These are phyloP conservation scores for Termitomyces sp. DNA, from an alignment of 768 basidiomycete species.

Conservation along the genomic window DNA sequence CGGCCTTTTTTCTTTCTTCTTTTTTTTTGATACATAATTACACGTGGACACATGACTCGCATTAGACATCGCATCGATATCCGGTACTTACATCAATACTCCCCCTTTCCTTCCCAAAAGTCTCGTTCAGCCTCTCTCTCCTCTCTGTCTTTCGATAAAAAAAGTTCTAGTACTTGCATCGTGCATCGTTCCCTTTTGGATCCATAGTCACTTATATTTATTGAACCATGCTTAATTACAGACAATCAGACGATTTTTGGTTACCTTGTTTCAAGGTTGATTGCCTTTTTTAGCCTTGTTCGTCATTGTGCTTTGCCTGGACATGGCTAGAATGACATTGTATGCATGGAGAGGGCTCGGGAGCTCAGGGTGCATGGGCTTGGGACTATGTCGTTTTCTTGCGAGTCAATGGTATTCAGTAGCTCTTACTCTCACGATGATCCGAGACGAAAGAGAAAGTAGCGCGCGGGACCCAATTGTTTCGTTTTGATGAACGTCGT, in stretches of 20 bases:
- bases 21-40: not conserved
- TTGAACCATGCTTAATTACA: conserved; percentile 8
- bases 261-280: too few species aligned
- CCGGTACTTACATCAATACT: not conserved
- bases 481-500: too few species aligned
- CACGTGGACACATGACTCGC: not conserved
- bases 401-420: too few species aligned
- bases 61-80: not conserved
- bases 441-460: too few species aligned
- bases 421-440: too few species aligned
- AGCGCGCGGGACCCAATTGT: too few species aligned
- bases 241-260: not conserved
- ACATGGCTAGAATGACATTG: too few species aligned
- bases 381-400: too few species aligned
- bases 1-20: not conserved
- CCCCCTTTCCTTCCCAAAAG: not conserved
- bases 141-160: not conserved
- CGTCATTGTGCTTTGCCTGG: too few species aligned
- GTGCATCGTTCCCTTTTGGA: not conserved
- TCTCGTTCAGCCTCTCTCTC: not conserved
- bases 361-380: too few species aligned
- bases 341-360: too few species aligned
- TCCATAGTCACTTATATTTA: conserved; percentile 6
- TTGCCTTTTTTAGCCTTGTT: too few species aligned
- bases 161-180: not conserved